Percentiles rank a stretch among this genome's conserved stretches.
phyloP scores from a whole-genome alignment of 2,329 filamentous ascomycete genomes.

The Colletotrichum sp. region DNA sequence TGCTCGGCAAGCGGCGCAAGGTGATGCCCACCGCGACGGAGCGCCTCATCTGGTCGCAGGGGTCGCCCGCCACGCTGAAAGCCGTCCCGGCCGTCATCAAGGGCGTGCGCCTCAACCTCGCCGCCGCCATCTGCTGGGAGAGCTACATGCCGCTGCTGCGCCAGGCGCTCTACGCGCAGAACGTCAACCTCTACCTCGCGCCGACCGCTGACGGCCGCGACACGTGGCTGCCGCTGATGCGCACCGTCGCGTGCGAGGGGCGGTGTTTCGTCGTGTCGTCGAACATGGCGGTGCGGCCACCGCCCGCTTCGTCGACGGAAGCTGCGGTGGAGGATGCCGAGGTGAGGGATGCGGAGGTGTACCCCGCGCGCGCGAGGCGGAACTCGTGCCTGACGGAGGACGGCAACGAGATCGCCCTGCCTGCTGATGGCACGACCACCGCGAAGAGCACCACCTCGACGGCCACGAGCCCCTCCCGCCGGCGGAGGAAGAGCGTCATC shows the following conservation, averaged over 20 bases:
- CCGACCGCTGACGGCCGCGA: conserved; percentile 87
- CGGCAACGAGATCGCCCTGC: conserved; percentile 52
- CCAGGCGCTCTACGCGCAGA: conserved; percentile 84
- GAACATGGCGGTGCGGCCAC: conserved; percentile 78
- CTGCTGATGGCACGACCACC: conserved; percentile 26
- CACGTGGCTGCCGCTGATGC: conserved; percentile 83
- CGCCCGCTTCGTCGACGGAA: conserved; percentile 26
- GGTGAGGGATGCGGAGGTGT: background rate
- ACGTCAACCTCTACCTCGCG: conserved; percentile 89
- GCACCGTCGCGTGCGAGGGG: conserved; percentile 81
- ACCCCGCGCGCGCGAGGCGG: conserved; percentile 26
- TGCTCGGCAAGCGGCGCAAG: conserved; percentile 86
- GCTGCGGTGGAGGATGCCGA: background rate
- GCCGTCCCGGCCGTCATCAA: conserved; percentile 82
- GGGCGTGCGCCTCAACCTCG: conserved; percentile 80
- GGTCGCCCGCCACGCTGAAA: conserved; percentile 76
- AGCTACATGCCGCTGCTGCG: conserved; percentile 93
- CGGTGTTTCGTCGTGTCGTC: conserved; percentile 84
- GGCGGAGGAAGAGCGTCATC: conserved; percentile 46
- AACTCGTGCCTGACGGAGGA: conserved; percentile 51
- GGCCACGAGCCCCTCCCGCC: conserved; percentile 1
- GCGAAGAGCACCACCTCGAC: conserved; percentile 17
- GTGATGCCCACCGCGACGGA: conserved; percentile 90
- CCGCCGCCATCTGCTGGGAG: conserved; percentile 93
- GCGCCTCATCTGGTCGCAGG: conserved; percentile 88